phyloP scores from a whole-genome alignment of 2,329 filamentous ascomycete species.

The Mycosphaerella sp. region DNA sequence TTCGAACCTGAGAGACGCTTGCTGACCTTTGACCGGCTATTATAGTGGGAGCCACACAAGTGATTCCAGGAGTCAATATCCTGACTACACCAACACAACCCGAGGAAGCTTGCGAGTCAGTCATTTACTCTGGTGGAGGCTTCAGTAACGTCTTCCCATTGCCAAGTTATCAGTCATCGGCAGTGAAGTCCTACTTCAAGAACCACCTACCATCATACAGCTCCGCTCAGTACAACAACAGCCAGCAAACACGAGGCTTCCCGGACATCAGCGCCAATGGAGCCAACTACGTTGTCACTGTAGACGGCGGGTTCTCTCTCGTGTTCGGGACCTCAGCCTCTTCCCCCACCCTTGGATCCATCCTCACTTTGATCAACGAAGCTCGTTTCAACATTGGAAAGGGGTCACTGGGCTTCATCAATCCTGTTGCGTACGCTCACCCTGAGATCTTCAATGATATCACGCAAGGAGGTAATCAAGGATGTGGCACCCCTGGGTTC shows the following conservation, averaged over 20 bases:
- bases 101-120: conserved; percentile 43
- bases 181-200: conserved; percentile 38
- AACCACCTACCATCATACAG: conserved; percentile 33
- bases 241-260: conserved; percentile 17
- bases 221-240: conserved; percentile 18
- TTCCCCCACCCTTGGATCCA: conserved; percentile 44
- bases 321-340: conserved; percentile 49
- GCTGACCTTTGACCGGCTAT: no score
- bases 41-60: conserved; percentile 44
- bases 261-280: conserved; percentile 35
- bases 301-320: conserved; percentile 39
- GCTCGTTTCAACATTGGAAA: conserved; percentile 35
- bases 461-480: conserved; percentile 35
- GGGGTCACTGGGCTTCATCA: conserved; percentile 35
- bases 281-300: conserved; percentile 36
- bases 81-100: conserved; percentile 26
- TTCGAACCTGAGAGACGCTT: no score
- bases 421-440: conserved; percentile 37
- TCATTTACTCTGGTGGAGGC: conserved; percentile 43
- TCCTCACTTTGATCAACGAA: conserved; percentile 45
- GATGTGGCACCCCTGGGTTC: conserved; percentile 35
- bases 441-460: conserved; percentile 37
- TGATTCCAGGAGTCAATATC: conserved; percentile 20
- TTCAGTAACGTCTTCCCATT: conserved; percentile 47
- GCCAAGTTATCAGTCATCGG: conserved; percentile 44